phyloP scores from a whole-genome alignment of 2,329 filamentous ascomycete species.

The Cladophialophora carrionii region DNA sequence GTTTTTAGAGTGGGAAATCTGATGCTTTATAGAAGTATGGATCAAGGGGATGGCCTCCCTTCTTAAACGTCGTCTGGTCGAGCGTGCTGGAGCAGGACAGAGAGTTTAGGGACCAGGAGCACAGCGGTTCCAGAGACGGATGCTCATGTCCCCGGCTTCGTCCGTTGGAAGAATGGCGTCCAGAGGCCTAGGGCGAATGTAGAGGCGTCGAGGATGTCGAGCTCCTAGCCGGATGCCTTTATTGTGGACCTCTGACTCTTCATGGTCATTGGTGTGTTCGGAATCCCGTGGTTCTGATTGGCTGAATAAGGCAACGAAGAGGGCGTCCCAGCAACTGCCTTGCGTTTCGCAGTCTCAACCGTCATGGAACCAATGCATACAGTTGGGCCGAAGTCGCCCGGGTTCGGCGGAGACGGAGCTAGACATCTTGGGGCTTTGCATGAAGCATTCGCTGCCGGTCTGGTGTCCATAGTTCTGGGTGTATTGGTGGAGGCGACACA shows the following conservation, averaged over 20 bases:
- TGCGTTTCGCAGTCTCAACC: background rate
- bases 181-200: too few species aligned
- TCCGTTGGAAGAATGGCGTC: background rate
- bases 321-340: background rate
- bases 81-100: background rate
- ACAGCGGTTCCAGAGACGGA: background rate
- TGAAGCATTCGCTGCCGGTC: background rate
- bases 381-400: background rate
- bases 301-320: background rate
- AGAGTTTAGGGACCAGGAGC: background rate
- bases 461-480: background rate
- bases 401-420: background rate
- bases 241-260: background rate
- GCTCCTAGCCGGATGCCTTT: background rate
- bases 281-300: background rate
- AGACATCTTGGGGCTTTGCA: background rate
- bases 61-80: background rate
- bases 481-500: background rate
- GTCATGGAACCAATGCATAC: background rate
- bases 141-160: background rate
- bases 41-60: background rate
- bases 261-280: conserved; percentile 1
- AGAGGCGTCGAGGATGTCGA: background rate
- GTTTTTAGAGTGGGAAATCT: background rate
- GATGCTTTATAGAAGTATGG: background rate